Conservation (phyloP, 768 basidiomycete species). For the Strobilomyces echinocephalus region DNA sequence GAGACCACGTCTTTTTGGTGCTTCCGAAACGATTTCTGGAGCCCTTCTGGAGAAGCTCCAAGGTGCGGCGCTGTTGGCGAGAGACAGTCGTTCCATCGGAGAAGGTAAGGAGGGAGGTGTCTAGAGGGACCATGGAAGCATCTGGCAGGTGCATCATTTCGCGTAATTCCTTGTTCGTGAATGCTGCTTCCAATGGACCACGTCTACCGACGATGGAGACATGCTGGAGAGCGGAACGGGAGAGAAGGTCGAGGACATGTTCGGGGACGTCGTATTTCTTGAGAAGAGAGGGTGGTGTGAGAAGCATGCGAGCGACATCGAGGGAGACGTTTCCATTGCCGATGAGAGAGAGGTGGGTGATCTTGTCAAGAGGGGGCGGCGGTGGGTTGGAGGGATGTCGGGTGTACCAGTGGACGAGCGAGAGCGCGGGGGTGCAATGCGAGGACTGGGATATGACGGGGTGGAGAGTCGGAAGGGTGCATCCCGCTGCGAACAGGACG, state of each 20-base stretch:
- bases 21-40: conserved; percentile 47
- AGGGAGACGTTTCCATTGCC: conserved; percentile 95
- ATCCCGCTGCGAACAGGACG: conserved; percentile 83
- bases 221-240: conserved; percentile 57
- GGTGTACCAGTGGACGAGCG: conserved; percentile 95
- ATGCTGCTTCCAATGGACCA: conserved; percentile 84
- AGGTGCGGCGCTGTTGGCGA: conserved; percentile 60
- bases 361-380: conserved; percentile 59
- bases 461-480: conserved; percentile 61
- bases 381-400: conserved; percentile 69
- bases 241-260: conserved; percentile 64
- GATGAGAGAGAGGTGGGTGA: conserved; percentile 74
- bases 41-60: conserved; percentile 64
- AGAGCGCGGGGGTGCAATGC: conserved; percentile 67
- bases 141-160: conserved; percentile 69
- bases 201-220: conserved; percentile 83
- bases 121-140: conserved; percentile 63
- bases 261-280: conserved; percentile 73
- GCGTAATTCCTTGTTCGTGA: conserved; percentile 88
- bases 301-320: conserved; percentile 85
- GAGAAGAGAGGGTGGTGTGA: conserved; percentile 62
- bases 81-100: conserved; percentile 37
- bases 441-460: conserved; percentile 43
- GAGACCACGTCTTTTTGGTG: conserved; percentile 67
- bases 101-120: conserved; percentile 38